phyloP scores from a whole-genome alignment of 805 yeast species.

The Candida rishiriensis region DNA sequence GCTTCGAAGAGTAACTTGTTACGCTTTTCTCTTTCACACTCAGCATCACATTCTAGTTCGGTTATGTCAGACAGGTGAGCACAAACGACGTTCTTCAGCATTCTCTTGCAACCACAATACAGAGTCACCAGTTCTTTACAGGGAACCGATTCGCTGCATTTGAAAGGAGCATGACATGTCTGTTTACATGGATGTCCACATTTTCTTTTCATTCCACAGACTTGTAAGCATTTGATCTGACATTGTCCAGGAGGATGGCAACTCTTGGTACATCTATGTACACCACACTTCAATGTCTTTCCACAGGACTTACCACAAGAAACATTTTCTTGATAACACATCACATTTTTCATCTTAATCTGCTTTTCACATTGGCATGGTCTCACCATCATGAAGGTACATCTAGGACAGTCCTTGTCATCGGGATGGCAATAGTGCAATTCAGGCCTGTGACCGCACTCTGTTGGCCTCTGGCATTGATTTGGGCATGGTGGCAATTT shows the following conservation, averaged over 20 bases:
- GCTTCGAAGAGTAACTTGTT: slow-evolving; percentile 62
- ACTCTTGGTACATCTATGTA: slow-evolving; percentile 46
- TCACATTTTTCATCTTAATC: slow-evolving; percentile 49
- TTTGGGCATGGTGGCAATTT: slow-evolving; percentile 57
- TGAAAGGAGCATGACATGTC: slow-evolving; percentile 57
- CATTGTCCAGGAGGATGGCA: slow-evolving; percentile 63
- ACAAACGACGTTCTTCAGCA: slow-evolving; percentile 47
- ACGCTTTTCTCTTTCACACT: slow-evolving; percentile 58
- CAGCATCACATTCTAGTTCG: slow-evolving; percentile 62
- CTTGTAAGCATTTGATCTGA: slow-evolving; percentile 49
- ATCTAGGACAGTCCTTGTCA: slow-evolving; percentile 63
- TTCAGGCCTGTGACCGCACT: slow-evolving; percentile 71
- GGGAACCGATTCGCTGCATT: slow-evolving; percentile 47
- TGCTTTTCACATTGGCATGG: slow-evolving; percentile 29
- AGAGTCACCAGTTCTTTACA: slow-evolving; percentile 50
- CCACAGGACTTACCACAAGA: slow-evolving; percentile 70
- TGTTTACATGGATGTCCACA: slow-evolving; percentile 69
- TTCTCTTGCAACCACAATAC: slow-evolving; percentile 63
- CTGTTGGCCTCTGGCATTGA: slow-evolving; percentile 52
- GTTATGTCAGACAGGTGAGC: slow-evolving; percentile 32
- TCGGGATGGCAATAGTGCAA: slow-evolving; percentile 75
- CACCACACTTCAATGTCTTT: slow-evolving; percentile 40
- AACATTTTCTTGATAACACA: slow-evolving; percentile 64
- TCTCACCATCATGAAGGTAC: slow-evolving; percentile 44
- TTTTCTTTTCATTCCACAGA: slow-evolving; percentile 50